Evolutionary conservation across 2,329 filamentous ascomycete species (phyloP).

Genomic region (Claviceps maximensis): DNA sequence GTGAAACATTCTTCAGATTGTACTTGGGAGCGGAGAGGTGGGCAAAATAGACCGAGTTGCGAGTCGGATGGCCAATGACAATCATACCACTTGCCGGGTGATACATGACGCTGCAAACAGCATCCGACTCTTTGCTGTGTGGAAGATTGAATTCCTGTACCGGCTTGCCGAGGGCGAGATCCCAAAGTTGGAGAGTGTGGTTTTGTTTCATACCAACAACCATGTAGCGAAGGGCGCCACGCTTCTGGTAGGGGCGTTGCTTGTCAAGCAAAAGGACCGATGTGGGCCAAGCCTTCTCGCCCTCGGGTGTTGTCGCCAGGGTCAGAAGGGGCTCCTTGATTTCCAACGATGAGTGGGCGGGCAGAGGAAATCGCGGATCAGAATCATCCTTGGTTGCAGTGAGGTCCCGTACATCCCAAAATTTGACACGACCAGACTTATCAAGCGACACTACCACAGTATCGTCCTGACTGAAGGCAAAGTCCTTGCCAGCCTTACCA

Average conservation of each 20-base stretch:
- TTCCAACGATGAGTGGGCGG: conserved; percentile 50
- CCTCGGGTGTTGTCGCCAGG: conserved; percentile 71
- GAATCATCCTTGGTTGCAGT: conserved; percentile 40
- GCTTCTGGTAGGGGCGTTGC: conserved; percentile 81
- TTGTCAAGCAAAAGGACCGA: conserved; percentile 95
- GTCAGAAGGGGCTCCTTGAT: conserved; percentile 79
- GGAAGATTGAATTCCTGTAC: conserved; percentile 96
- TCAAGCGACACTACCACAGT: conserved; percentile 88
- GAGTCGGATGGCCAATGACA: conserved; percentile 85
- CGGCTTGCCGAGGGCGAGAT: conserved; percentile 84
- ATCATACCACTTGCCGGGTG: conserved; percentile 88
- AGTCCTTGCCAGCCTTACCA: conserved; percentile 96
- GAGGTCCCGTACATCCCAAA: conserved; percentile 90
- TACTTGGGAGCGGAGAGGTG: conserved; percentile 92
- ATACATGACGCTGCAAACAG: conserved; percentile 95
- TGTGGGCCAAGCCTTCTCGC: conserved; percentile 92
- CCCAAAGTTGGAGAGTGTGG: conserved; percentile 96
- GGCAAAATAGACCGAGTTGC: conserved; percentile 95
- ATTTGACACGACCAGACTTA: conserved; percentile 90
- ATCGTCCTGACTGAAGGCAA: conserved; percentile 94
- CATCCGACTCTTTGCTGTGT: conserved; percentile 89
- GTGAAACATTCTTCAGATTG: conserved; percentile 66
- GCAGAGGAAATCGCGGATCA: conserved; percentile 37
- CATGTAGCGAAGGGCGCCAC: conserved; percentile 82
- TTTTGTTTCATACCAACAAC: conserved; percentile 98